phyloP scores from a whole-genome alignment of 441 rosid species.

The Daphne laureola region DNA sequence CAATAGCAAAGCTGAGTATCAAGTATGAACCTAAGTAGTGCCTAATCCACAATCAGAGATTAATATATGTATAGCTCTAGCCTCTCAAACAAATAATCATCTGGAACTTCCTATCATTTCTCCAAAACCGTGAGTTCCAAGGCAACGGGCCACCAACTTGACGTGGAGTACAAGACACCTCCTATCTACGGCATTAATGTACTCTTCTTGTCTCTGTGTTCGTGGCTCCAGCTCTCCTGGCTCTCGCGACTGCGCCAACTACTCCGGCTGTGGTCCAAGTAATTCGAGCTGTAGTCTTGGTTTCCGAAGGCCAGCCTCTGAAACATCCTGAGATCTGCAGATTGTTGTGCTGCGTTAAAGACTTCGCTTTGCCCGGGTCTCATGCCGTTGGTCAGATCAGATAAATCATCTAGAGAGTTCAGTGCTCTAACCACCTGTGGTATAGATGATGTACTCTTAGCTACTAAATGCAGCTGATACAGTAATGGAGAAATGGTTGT shows the following conservation, averaged over 20 bases:
- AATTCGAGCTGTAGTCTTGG: conserved; percentile 70
- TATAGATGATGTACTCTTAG: background rate
- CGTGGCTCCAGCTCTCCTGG: conserved; percentile 69
- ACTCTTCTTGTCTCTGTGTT: conserved; percentile 25
- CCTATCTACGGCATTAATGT: conserved; percentile 28
- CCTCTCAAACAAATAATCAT: too few species aligned
- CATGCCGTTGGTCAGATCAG: conserved; percentile 84
- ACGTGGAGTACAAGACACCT: too few species aligned
- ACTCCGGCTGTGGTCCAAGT: conserved; percentile 46
- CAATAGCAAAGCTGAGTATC: too few species aligned
- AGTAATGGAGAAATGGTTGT: background rate
- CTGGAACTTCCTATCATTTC: too few species aligned
- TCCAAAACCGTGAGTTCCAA: too few species aligned
- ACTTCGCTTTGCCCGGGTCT: conserved; percentile 86
- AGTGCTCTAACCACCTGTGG: conserved; percentile 78
- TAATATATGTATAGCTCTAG: too few species aligned
- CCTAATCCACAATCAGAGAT: too few species aligned
- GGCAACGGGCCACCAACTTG: too few species aligned
- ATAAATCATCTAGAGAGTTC: conserved; percentile 48
- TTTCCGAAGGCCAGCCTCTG: conserved; percentile 89
- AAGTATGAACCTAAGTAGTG: too few species aligned
- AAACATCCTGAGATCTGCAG: conserved; percentile 88
- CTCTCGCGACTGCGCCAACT: conserved; percentile 69
- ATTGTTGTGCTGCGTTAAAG: conserved; percentile 60
- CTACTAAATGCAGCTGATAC: background rate